phyloP scores from a whole-genome alignment of 306 rosid genomes.

The Cucumis sativus region DNA sequence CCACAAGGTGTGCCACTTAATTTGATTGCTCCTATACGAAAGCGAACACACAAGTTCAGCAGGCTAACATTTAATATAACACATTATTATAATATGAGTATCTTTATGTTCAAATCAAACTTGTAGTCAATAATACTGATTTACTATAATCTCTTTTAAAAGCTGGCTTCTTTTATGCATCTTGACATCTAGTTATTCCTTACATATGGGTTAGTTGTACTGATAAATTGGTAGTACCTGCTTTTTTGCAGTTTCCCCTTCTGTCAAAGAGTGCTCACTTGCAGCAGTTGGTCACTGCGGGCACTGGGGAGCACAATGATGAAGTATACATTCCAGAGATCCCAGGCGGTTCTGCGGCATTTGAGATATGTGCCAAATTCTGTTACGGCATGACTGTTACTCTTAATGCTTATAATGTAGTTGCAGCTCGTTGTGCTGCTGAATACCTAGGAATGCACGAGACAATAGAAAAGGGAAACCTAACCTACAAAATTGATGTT shows the following conservation, averaged over 20 bases:
- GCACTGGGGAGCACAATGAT: slow-evolving; percentile 38
- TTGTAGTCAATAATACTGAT: too few relatives aligned
- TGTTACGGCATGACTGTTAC: slow-evolving; percentile 95
- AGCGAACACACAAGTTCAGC: background rate
- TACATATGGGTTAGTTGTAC: background rate
- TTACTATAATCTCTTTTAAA: background rate
- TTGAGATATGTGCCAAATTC: slow-evolving; percentile 90
- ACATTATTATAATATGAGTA: background rate
- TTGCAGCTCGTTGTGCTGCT: slow-evolving; percentile 72
- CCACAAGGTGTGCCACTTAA: slow-evolving; percentile 49
- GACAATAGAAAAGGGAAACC: slow-evolving; percentile 79
- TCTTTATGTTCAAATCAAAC: background rate
- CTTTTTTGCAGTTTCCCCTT: slow-evolving; percentile 71
- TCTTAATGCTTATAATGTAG: slow-evolving; percentile 81
- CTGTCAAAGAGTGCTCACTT: slow-evolving; percentile 75
- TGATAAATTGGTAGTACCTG: slow-evolving; percentile 14
- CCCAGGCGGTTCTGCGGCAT: slow-evolving; percentile 81
- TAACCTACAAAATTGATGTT: slow-evolving; percentile 84
- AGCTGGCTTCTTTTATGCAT: background rate
- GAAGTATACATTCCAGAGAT: slow-evolving; percentile 65
- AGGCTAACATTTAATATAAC: background rate
- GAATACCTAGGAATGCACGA: slow-evolving; percentile 91
- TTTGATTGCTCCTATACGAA: background rate
- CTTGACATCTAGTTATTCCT: background rate
- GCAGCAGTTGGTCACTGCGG: slow-evolving; percentile 53